phyloP scores from a whole-genome alignment of 345 rosid genomes.

The Anacardium occidentale region DNA sequence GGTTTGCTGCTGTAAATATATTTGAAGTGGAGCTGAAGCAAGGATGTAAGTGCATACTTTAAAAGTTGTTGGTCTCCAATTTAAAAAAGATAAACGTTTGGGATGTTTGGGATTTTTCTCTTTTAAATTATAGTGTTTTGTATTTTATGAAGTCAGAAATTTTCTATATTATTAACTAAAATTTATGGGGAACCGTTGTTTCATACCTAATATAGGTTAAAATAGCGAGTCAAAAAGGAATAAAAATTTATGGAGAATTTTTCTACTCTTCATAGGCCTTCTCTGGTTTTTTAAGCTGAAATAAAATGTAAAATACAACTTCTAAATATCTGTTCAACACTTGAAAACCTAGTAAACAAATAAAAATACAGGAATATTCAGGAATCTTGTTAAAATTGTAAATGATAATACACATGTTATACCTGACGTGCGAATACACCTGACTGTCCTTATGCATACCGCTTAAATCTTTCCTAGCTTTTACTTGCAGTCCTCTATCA shows the following conservation, averaged over 20 bases:
- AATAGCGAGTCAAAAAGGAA: too few species aligned
- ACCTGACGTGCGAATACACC: not conserved
- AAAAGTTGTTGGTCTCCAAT: too few species aligned
- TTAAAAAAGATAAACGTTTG: too few species aligned
- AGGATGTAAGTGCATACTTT: not conserved
- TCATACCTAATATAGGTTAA: too few species aligned
- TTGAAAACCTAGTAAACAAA: not conserved
- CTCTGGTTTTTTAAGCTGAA: not conserved
- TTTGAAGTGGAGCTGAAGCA: not conserved
- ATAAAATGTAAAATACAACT: not conserved
- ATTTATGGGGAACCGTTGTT: too few species aligned
- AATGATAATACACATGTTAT: not conserved
- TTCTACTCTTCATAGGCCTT: not conserved
- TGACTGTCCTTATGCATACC: not conserved
- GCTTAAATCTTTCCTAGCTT: not conserved
- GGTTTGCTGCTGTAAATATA: not conserved
- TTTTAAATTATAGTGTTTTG: too few species aligned
- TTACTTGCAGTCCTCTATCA: not conserved
- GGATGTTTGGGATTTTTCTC: too few species aligned
- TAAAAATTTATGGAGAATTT: too few species aligned
- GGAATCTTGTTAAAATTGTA: not conserved
- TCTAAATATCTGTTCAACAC: not conserved
- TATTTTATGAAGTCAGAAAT: too few species aligned
- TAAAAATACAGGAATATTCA: not conserved
- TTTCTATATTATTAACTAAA: too few species aligned